These are phyloP conservation scores for Xylaria sp. DNA, from an alignment of 2,329 filamentous ascomycete genomes.

Conservation along the genomic window DNA sequence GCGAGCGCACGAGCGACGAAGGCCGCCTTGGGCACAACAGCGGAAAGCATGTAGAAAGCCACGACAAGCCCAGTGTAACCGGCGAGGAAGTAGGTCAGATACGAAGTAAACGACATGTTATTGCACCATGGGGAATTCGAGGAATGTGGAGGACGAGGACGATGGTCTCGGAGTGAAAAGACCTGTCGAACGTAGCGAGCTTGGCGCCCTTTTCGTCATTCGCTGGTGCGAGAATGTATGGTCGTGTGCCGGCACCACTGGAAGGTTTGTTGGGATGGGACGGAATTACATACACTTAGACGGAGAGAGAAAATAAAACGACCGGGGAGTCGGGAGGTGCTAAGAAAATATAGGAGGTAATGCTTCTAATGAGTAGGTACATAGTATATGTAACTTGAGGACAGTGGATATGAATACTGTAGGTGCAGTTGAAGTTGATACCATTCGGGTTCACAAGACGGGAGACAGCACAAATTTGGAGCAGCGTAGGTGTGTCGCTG, in stretches of 20 bases:
- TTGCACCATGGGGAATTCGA: constrained; percentile 36
- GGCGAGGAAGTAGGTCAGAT: constrained; percentile 57
- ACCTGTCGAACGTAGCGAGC: neutral
- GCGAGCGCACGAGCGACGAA: constrained; percentile 77
- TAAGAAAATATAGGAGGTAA: neutral
- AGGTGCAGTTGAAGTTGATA: constrained; percentile 10
- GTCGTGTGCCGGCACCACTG: constrained; percentile 19
- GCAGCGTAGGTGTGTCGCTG: neutral
- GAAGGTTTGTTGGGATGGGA: constrained; percentile 31
- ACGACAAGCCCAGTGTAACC: constrained; percentile 63
- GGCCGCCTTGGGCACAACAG: constrained; percentile 66
- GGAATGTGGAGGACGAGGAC: constrained; percentile 1
- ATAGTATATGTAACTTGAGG: neutral
- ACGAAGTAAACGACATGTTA: constrained; percentile 47
- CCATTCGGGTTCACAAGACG: constrained; percentile 19
- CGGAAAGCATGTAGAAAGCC: constrained; percentile 70
- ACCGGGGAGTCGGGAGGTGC: neutral
- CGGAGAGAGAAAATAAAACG: neutral
- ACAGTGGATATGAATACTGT: neutral
- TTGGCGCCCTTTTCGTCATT: constrained; percentile 10
- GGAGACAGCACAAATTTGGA: constrained; percentile 11
- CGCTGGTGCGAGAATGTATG: constrained; percentile 7
- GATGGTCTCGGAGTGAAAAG: neutral
- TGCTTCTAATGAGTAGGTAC: neutral
- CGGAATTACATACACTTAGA: neutral